These are phyloP conservation scores for Trametes coccinea DNA, from an alignment of 768 basidiomycete genomes.

Conservation along the genomic window DNA sequence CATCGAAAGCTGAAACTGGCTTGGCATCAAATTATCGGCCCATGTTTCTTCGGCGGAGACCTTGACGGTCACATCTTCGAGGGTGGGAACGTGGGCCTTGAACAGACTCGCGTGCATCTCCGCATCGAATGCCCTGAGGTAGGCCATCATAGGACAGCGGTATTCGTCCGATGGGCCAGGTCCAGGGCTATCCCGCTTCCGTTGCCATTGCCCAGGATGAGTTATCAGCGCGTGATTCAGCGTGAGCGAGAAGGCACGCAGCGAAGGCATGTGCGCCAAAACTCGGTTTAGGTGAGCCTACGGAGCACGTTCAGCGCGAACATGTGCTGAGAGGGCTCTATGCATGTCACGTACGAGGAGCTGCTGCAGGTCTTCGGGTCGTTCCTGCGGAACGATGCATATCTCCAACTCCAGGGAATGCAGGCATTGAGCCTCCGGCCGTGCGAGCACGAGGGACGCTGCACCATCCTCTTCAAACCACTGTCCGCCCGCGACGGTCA, in stretches of 20 bases:
- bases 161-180: not conserved
- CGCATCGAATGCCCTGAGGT: not conserved
- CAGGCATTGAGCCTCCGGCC: not conserved
- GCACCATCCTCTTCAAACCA: not conserved
- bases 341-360: not conserved
- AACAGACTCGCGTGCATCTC: not conserved
- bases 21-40: not conserved
- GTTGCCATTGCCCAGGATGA: not conserved
- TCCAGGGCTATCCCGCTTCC: too few species aligned
- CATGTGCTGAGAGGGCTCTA: not conserved
- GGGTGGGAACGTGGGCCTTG: not conserved
- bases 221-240: slow-evolving; percentile 3
- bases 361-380: not conserved
- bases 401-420: slow-evolving; percentile 1
- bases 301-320: not conserved
- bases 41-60: not conserved
- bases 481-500: not conserved
- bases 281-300: too few species aligned
- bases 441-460: not conserved
- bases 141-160: not conserved
- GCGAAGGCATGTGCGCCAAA: not conserved
- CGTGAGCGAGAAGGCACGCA: slow-evolving; percentile 7
- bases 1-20: too few species aligned
- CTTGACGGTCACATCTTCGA: not conserved
- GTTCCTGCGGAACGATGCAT: not conserved